phyloP scores from a whole-genome alignment of 768 basidiomycete species.

The Mycena rebaudengoi region DNA sequence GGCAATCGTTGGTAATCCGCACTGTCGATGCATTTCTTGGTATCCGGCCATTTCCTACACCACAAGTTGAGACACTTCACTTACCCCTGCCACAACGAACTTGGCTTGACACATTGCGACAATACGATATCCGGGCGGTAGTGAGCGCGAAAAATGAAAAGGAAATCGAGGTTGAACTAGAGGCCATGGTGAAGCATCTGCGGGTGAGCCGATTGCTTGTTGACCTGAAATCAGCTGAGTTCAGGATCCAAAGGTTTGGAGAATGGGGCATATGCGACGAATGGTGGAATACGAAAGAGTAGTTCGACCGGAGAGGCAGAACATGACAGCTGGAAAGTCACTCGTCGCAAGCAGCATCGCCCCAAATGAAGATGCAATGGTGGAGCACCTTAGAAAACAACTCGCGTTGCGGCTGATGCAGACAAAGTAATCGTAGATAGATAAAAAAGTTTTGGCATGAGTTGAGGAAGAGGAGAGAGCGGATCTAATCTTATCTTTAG shows the following conservation, averaged over 20 bases:
- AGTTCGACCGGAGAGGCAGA: neutral
- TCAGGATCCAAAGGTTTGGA: too few relatives aligned
- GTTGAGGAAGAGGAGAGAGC: too few relatives aligned
- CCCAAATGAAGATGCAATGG: neutral
- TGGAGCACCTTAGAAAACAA: neutral
- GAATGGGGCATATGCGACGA: neutral
- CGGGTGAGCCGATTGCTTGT: too few relatives aligned
- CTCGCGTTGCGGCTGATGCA: neutral
- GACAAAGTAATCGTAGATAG: too few relatives aligned
- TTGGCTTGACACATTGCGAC: conserved; percentile 14
- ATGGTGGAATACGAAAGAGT: neutral
- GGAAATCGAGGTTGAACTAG: neutral
- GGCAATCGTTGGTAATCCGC: conserved; percentile 18
- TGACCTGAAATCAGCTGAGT: too few relatives aligned
- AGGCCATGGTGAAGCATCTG: neutral
- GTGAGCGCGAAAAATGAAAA: neutral
- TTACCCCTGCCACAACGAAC: conserved; percentile 15
- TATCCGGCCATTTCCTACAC: conserved; percentile 20
- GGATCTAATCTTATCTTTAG: too few relatives aligned
- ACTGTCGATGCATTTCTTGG: conserved; percentile 24
- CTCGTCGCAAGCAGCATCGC: neutral
- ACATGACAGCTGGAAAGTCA: neutral
- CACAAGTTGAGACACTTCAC: conserved; percentile 21
- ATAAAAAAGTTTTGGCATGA: too few relatives aligned
- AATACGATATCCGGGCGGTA: neutral